A percentile compares a stretch with the other conserved stretches of the same genome.
Conservation (phyloP, 139 green algal species). For the Yamagishiella unicocca region DNA sequence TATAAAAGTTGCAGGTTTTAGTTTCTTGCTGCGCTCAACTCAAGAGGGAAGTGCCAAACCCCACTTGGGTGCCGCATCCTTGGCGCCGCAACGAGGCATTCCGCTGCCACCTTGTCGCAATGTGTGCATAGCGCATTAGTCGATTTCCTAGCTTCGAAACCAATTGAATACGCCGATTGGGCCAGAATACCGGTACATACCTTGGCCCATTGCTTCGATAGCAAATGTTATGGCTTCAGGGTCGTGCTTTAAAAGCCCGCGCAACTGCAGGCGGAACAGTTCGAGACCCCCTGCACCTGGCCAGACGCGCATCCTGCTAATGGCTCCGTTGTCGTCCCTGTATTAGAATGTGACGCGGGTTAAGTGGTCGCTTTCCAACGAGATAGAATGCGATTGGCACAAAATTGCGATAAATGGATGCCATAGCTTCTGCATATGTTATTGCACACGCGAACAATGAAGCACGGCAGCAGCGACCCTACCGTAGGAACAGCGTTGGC, state of each 20-base stretch:
- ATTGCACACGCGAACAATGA: neutral
- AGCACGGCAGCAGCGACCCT: neutral
- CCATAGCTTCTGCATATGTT: neutral
- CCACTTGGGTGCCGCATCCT: no score
- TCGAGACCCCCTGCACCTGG: neutral
- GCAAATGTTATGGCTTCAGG: neutral
- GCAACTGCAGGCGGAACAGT: conserved; percentile 11
- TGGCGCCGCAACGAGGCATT: no score
- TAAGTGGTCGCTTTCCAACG: no score
- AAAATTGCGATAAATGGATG: neutral
- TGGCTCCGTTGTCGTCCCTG: neutral
- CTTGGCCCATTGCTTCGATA: neutral
- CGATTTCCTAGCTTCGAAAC: neutral
- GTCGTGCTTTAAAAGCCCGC: neutral
- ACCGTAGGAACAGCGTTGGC: neutral
- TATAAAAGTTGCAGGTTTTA: no score
- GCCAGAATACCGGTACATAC: neutral
- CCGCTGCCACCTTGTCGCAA: neutral
- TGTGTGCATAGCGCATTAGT: neutral
- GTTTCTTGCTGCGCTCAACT: no score
- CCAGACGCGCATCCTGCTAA: neutral
- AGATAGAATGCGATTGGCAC: neutral
- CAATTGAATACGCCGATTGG: neutral
- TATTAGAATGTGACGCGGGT: no score
- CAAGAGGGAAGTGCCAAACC: no score